These are phyloP conservation scores for Globisporangium heterothallicum DNA, from an alignment of 352 stramenopile genomes.

Conservation along the genomic window DNA sequence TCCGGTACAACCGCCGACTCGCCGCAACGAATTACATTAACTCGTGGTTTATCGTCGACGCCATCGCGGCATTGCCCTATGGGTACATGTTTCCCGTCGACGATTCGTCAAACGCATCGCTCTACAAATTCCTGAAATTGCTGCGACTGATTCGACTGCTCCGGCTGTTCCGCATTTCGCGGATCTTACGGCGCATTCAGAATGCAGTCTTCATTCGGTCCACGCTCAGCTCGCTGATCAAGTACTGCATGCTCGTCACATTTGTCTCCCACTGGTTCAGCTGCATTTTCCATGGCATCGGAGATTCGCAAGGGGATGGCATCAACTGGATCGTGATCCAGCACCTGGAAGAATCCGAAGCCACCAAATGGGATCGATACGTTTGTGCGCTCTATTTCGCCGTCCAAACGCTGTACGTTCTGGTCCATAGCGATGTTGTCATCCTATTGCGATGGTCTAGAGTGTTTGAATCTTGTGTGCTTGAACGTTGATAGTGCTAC, in stretches of 20 bases:
- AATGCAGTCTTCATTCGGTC: constrained; percentile 65
- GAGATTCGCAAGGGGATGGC: constrained; percentile 14
- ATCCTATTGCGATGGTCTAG: not conserved
- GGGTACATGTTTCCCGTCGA: constrained; percentile 8
- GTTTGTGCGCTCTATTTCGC: constrained; percentile 25
- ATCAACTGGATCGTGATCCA: not conserved
- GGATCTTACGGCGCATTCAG: constrained; percentile 41
- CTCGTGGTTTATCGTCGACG: constrained; percentile 48
- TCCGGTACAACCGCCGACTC: constrained; percentile 33
- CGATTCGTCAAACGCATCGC: constrained; percentile 16
- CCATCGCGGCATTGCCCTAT: constrained; percentile 52
- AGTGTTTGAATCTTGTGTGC: not conserved
- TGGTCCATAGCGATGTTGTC: not conserved
- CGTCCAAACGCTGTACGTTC: constrained; percentile 22
- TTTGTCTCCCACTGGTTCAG: constrained; percentile 82
- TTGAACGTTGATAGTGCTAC: constrained; percentile 35
- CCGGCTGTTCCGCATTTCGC: constrained; percentile 61
- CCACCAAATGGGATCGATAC: constrained; percentile 24
- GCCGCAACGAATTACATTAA: constrained; percentile 33
- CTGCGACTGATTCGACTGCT: constrained; percentile 14
- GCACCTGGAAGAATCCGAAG: constrained; percentile 1
- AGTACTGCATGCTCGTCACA: constrained; percentile 74
- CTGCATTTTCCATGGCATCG: constrained; percentile 18
- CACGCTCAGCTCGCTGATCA: constrained; percentile 71
- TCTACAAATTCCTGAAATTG: constrained; percentile 52